Evolutionary conservation across 306 rosid genomes (phyloP), one percentile per base, ranked within the genome.

Genomic region (Quercus parvula): DNA sequence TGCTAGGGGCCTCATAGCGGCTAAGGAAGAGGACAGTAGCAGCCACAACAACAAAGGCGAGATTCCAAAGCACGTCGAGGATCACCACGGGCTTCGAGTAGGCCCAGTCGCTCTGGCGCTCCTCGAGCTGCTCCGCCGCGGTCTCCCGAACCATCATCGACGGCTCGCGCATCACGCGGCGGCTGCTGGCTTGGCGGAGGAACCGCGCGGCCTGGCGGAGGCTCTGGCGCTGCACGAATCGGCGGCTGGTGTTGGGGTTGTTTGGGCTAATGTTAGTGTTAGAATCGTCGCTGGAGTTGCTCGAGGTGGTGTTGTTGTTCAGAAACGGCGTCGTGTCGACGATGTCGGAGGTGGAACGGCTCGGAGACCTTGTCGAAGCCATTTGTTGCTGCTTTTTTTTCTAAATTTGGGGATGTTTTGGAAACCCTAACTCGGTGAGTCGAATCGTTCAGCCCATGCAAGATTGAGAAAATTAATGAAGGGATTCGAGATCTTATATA

Each of bases 61-160:
- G 86, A 81, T 94, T 94, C 99, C 99, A 94, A 6, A 94, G 76
- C 77, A 92, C 76, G 57, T 94, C 99, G 22, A 94, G 92, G 24
- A 94, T 88, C 57, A 94, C 97, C 35, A 94, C 90, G 9, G 99
- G 99, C 80, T 90, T 94, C 18, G 99, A 94, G 75, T 92, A 92
- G 13, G 99, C 99, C 99, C 99, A 94, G 85, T 94, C 99, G 84
- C 95, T 90, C 90, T 94, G 99, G 73, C 97, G 71, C 89, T 91
- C 97, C 88, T 94, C 97, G 82, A 94, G 75, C 71, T 94, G 99
- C 85, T 92, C 99, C 44, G 99, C 99, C 17, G 99, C 99, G 0
- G 94, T 81, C 87, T 94, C 99, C 1, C 99, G 87, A 24, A 94
- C 99, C 41, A 87, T 44, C 89, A 94, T 89, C 77, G 99, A 94